phyloP scores from a whole-genome alignment of 2,329 filamentous ascomycete genomes.

The Alternaria rosae region DNA sequence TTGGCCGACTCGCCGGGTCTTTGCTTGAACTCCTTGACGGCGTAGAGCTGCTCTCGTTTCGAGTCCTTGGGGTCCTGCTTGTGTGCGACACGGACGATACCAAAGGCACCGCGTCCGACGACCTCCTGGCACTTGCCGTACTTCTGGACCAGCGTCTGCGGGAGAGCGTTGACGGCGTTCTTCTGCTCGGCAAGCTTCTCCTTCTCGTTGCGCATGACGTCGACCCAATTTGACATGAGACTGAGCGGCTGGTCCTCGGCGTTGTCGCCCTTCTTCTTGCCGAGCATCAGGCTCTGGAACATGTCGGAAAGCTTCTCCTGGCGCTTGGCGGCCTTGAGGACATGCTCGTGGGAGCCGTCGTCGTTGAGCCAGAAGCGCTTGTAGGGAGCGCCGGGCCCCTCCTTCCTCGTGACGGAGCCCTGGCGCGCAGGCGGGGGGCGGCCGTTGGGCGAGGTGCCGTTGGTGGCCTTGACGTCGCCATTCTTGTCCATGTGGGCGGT shows the following conservation, averaged over 20 bases:
- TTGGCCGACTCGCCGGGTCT: slow-evolving; percentile 93
- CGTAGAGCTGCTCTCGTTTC: slow-evolving; percentile 86
- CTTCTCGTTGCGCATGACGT: slow-evolving; percentile 88
- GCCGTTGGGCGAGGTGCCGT: slow-evolving; percentile 33
- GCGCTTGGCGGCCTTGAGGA: slow-evolving; percentile 85
- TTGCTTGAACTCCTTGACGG: slow-evolving; percentile 97
- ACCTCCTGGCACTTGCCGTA: slow-evolving; percentile 99
- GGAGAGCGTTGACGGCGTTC: slow-evolving; percentile 77
- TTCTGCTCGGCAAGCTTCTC: slow-evolving; percentile 77
- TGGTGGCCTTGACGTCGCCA: slow-evolving; percentile 38
- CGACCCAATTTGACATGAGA: slow-evolving; percentile 94
- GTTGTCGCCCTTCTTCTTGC: slow-evolving; percentile 78
- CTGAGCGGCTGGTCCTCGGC: slow-evolving; percentile 82
- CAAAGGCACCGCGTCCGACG: slow-evolving; percentile 93
- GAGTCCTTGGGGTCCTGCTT: slow-evolving; percentile 84
- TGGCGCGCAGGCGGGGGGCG: slow-evolving; percentile 42
- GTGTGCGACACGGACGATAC: slow-evolving; percentile 96
- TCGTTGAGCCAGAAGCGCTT: slow-evolving; percentile 65
- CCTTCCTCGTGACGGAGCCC: slow-evolving; percentile 43
- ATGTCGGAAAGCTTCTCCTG: slow-evolving; percentile 96
- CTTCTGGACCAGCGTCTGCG: slow-evolving; percentile 87
- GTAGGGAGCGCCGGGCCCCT: slow-evolving; percentile 34
- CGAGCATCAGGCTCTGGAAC: slow-evolving; percentile 81
- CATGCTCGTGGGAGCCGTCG: slow-evolving; percentile 82
- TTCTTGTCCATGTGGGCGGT: slow-evolving; percentile 35